phyloP scores from a whole-genome alignment of 371 early-diverging fungal species.

The Apophysomyces variabilis region DNA sequence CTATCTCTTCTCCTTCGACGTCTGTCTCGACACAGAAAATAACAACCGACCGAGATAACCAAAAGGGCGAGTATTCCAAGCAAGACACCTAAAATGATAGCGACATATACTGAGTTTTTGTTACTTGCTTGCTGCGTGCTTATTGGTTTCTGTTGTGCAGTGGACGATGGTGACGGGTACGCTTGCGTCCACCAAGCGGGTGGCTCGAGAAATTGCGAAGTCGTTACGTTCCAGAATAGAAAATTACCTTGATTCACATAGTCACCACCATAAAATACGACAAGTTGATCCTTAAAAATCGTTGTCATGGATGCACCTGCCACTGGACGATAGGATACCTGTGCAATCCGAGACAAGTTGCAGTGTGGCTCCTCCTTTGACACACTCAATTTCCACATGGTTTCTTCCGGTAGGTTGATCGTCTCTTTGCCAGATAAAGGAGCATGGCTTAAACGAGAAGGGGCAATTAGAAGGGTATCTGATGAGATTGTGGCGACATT shows the following conservation, averaged over 20 bases:
- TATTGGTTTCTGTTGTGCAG: neutral
- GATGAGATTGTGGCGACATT: neutral
- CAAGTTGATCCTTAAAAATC: slow-evolving; percentile 7
- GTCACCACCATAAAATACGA: slow-evolving; percentile 22
- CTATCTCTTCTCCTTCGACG: slow-evolving; percentile 5
- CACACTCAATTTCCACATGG: slow-evolving; percentile 12
- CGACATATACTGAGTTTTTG: neutral
- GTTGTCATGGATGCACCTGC: slow-evolving; percentile 17
- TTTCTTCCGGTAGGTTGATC: neutral
- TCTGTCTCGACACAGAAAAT: slow-evolving; percentile 7
- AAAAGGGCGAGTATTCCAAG: slow-evolving; percentile 12
- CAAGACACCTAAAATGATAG: slow-evolving; percentile 19
- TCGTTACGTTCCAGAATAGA: slow-evolving; percentile 17
- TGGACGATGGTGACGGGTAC: neutral
- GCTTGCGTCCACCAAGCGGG: slow-evolving; percentile 17
- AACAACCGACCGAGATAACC: neutral
- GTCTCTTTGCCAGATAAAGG: neutral
- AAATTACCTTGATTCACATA: slow-evolving; percentile 19
- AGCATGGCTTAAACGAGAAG: neutral
- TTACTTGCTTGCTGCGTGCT: neutral
- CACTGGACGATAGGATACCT: slow-evolving; percentile 13
- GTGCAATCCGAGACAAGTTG: slow-evolving; percentile 10
- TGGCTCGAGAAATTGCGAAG: neutral
- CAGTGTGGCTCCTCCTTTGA: slow-evolving; percentile 2
- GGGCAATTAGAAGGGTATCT: slow-evolving; percentile 1